phyloP scores from a whole-genome alignment of 176 grass and related monocot species.

The Poa pratensis region DNA sequence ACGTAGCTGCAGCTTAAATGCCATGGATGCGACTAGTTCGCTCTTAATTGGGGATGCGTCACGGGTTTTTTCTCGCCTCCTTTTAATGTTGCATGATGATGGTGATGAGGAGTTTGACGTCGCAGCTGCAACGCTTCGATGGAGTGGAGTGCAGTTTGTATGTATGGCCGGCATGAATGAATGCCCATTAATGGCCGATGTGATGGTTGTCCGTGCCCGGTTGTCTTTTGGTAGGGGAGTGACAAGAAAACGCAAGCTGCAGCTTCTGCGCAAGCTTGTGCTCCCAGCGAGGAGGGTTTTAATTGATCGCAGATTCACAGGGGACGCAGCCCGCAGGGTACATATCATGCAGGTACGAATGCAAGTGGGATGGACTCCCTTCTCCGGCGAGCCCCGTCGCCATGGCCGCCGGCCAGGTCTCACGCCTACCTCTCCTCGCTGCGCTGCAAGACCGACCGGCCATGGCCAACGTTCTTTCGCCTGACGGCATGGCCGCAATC shows the following conservation, averaged over 20 bases:
- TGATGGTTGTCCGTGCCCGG: slow-evolving; percentile 40
- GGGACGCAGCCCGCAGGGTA: neutral
- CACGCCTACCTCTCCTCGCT: neutral
- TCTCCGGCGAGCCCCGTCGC: too few species aligned
- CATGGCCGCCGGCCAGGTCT: too few species aligned
- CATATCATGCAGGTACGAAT: neutral
- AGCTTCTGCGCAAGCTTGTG: neutral
- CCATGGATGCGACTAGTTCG: neutral
- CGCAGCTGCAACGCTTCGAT: neutral
- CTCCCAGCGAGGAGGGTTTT: neutral
- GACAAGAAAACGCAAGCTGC: neutral
- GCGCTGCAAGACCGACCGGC: too few species aligned
- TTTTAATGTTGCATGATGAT: slow-evolving; percentile 13
- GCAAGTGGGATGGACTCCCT: too few species aligned
- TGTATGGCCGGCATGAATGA: slow-evolving; percentile 36
- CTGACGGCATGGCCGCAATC: too few species aligned
- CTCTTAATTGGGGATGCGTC: neutral
- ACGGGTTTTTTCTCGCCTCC: neutral
- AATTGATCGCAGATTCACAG: neutral
- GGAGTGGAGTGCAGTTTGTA: neutral
- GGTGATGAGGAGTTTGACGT: slow-evolving; percentile 32
- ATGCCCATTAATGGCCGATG: slow-evolving; percentile 32
- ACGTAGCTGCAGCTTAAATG: neutral
- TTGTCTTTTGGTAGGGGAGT: slow-evolving; percentile 30
- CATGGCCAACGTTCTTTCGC: too few species aligned